Base-by-base conservation (phyloP, 805 yeast species). In the Lipomyces kockii region DNA sequence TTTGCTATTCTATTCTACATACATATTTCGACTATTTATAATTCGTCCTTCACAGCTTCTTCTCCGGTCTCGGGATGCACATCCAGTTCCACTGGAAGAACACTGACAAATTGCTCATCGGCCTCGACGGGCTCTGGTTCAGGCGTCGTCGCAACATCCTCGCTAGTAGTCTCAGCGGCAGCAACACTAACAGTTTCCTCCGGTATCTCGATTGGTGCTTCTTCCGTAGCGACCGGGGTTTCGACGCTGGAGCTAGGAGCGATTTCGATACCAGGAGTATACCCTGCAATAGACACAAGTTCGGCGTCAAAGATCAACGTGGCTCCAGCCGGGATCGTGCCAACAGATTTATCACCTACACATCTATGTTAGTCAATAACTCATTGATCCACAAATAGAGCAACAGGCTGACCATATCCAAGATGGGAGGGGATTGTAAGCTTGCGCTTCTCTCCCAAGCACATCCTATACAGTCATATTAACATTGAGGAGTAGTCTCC, bases 391-490 rank as follows among this genome's bases (percentile, higher is more conserved):
- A 60, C 92, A 34, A 14, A 14, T 7, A 8, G 17, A 53, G 14
- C 11, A n/a, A 34, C 12, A 20, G 8, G 32, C 64, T 17, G 37
- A 62, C 98, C 98, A 73, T 92, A 92, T 7, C 86, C 97, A 72
- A 91, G 78, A 39, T 84, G 83, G 5, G 96, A 84, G 58, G 97
- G 97, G 76, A 93, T 91, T 35, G 86, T 85, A 73, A 92, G 82
- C 72, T 84, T 88, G 76, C 97, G 85, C 80, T 88, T 83, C 78
- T 92, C 97, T 58, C 97, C 97, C 77, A 91, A 81, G 79, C 98
- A 92, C 96, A 90, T 90, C 43, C 72, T 64, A 58, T 64, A 58
- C 2, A 4, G 17, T 34, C n/a, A 43, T 6, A 5, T 32, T 56
- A 43, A 7, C 49, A n/a, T n/a, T 2, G 49, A 43, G 37, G 11